These are phyloP conservation scores for Globisporangium viniferum DNA, from an alignment of 352 stramenopile genomes.

Conservation along the genomic window DNA sequence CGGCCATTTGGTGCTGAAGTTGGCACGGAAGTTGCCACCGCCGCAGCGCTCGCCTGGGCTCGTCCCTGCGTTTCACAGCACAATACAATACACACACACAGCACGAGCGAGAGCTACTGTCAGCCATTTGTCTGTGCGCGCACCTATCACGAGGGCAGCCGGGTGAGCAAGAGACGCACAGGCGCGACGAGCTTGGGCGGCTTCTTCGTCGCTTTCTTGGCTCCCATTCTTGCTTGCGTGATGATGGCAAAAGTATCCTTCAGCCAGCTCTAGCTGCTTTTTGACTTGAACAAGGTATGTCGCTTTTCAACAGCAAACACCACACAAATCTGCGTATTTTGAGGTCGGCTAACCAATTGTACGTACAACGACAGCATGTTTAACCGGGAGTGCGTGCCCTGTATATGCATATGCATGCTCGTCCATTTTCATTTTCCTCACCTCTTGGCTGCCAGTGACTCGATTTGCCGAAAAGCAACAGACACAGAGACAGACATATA, in stretches of 20 bases:
- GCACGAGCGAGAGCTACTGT: neutral
- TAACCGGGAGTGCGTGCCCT: too few species aligned
- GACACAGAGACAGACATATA: too few species aligned
- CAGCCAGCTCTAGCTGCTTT: neutral
- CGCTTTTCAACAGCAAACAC: neutral
- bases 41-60: neutral
- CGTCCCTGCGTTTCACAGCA: neutral
- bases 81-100: neutral
- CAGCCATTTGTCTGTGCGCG: neutral
- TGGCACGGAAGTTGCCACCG: neutral
- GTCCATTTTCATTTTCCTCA: too few species aligned
- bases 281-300: neutral
- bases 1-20: conserved; percentile 6
- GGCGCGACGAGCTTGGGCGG: neutral
- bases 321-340: neutral
- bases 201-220: neutral
- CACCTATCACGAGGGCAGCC: neutral
- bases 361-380: too few species aligned
- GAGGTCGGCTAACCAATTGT: too few species aligned
- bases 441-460: neutral
- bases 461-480: neutral
- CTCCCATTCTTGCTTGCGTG: neutral
- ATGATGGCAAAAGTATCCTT: neutral
- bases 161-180: neutral
- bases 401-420: too few species aligned